These are phyloP conservation scores for Elsinoe batatas DNA, from an alignment of 2,329 filamentous ascomycete species.

Conservation along the genomic window DNA sequence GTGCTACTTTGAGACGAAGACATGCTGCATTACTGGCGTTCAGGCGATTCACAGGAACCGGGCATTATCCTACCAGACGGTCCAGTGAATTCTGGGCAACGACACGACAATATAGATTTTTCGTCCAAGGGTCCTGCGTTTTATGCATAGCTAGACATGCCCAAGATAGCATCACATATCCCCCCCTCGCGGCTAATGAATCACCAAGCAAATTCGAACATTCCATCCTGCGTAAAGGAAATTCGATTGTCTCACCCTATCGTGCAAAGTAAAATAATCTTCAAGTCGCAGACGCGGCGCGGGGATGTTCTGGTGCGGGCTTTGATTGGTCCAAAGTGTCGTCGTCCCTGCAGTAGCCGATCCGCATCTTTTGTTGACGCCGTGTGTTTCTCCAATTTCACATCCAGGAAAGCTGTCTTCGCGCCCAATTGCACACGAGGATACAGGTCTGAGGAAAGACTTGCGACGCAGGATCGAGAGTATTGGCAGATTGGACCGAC, in stretches of 20 bases:
- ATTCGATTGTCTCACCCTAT: background rate
- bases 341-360: constrained; percentile 11
- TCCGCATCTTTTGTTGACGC: constrained; percentile 10
- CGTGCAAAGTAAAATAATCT: background rate
- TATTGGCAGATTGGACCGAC: background rate
- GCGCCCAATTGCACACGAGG: background rate
- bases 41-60: background rate
- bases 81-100: too few species aligned
- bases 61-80: too few species aligned
- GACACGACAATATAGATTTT: too few species aligned
- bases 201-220: background rate
- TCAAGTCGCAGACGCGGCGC: constrained; percentile 3
- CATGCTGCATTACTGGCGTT: background rate
- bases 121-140: too few species aligned
- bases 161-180: constrained; percentile 8
- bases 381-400: constrained; percentile 5
- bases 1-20: background rate
- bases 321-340: background rate
- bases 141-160: background rate
- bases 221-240: background rate
- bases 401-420: background rate
- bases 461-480: background rate
- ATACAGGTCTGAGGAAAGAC: background rate
- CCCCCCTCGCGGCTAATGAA: background rate
- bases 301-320: background rate